Evolutionary conservation across 2,329 filamentous ascomycete species (phyloP).

Genomic region (Stemphylium lycopersici): DNA sequence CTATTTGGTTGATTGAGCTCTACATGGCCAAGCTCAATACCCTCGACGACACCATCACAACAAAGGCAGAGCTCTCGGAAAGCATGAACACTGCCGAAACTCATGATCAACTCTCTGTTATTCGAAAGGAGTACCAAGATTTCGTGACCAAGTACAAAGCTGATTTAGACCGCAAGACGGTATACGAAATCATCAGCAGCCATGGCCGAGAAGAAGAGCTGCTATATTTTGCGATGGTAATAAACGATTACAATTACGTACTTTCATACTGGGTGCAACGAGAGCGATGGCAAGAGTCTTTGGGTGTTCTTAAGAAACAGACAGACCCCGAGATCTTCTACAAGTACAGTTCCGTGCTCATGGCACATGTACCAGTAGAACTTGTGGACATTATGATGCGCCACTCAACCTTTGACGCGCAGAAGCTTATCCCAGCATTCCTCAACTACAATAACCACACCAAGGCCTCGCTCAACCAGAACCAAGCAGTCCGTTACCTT

Average conservation of each 20-base stretch:
- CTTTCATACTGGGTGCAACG: conserved; percentile 96
- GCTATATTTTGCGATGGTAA: conserved; percentile 84
- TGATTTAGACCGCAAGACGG: conserved; percentile 88
- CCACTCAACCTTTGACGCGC: conserved; percentile 81
- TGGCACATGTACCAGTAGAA: conserved; percentile 83
- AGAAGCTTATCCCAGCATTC: conserved; percentile 88
- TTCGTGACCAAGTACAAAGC: conserved; percentile 85
- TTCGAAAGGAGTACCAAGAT: conserved; percentile 82
- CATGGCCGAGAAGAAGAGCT: conserved; percentile 94
- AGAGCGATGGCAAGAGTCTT: conserved; percentile 86
- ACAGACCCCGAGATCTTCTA: conserved; percentile 94
- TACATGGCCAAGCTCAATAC: conserved; percentile 98
- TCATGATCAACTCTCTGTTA: conserved; percentile 70
- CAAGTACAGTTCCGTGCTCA: conserved; percentile 94
- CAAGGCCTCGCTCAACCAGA: conserved; percentile 68
- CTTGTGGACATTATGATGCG: conserved; percentile 96
- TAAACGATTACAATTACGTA: conserved; percentile 94
- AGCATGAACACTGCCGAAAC: conserved; percentile 73
- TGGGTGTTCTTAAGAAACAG: conserved; percentile 90
- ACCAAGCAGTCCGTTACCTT: conserved; percentile 92
- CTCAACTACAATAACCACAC: conserved; percentile 89
- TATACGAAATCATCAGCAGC: conserved; percentile 94
- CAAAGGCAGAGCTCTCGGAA: conserved; percentile 80
- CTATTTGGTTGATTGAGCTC: conserved; percentile 91
- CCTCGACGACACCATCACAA: conserved; percentile 91